These are phyloP conservation scores for Microdochium paspali DNA, from an alignment of 2,329 filamentous ascomycete species.

Conservation along the genomic window DNA sequence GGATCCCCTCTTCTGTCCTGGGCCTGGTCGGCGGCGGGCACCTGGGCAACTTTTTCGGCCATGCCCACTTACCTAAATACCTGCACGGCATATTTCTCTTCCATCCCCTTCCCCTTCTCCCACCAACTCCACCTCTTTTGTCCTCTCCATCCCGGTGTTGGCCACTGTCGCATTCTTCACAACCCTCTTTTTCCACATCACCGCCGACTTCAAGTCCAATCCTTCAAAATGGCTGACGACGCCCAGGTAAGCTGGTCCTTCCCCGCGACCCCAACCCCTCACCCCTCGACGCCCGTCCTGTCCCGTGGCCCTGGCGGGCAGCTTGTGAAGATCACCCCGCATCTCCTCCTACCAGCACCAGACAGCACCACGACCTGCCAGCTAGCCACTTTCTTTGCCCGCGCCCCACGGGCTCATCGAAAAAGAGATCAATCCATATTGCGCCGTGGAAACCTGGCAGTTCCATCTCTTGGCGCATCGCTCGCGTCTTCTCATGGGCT, in stretches of 20 bases:
- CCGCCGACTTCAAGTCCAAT: slow-evolving; percentile 20
- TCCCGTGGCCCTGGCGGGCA: neutral
- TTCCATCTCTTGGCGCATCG: neutral
- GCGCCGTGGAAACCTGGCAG: neutral
- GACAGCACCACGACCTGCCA: neutral
- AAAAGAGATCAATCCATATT: neutral
- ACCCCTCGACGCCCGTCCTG: neutral
- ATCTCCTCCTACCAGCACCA: neutral
- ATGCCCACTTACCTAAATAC: slow-evolving; percentile 1
- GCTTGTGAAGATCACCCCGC: slow-evolving; percentile 13
- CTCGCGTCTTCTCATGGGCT: neutral
- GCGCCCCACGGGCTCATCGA: neutral
- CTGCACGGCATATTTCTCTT: slow-evolving; percentile 5
- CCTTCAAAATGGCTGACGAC: slow-evolving; percentile 48
- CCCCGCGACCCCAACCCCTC: neutral
- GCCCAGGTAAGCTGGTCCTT: slow-evolving; percentile 33
- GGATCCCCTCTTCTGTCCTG: slow-evolving; percentile 1
- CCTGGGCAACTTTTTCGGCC: slow-evolving; percentile 5
- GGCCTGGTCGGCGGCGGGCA: neutral
- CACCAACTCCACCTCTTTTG: slow-evolving; percentile 16
- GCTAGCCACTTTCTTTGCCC: neutral
- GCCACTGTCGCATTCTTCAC: slow-evolving; percentile 20
- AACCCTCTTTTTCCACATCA: slow-evolving; percentile 14
- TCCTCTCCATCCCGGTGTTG: slow-evolving; percentile 15
- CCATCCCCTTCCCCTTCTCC: slow-evolving; percentile 13